A percentile compares a stretch with the other conserved stretches of the same genome.
These are phyloP conservation scores for Grosmannia penicillata DNA, from an alignment of 2,329 filamentous ascomycete genomes.

Conservation along the genomic window DNA sequence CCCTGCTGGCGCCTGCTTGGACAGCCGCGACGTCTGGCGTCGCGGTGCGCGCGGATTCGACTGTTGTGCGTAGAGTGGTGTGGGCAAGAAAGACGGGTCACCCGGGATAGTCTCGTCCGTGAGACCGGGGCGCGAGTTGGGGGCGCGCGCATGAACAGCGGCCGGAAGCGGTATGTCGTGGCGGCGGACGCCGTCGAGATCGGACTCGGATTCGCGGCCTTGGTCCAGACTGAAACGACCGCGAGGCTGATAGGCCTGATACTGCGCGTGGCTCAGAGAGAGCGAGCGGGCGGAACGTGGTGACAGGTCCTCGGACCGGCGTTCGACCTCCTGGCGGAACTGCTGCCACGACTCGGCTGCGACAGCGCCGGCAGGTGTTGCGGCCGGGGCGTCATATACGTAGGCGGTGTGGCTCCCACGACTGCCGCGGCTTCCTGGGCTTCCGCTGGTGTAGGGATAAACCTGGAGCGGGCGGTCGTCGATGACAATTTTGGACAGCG, in stretches of 20 bases:
- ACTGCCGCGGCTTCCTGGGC: neutral
- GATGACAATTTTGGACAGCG: conserved; percentile 36
- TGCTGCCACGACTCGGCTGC: conserved; percentile 3
- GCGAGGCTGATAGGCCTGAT: neutral
- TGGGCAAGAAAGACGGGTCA: conserved; percentile 41
- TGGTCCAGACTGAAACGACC: conserved; percentile 9
- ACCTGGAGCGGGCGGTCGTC: conserved; percentile 22
- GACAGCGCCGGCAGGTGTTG: neutral
- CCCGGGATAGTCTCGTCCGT: conserved; percentile 48
- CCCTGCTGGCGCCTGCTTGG: conserved; percentile 31
- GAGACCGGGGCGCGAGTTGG: conserved; percentile 46
- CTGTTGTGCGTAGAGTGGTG: too few species aligned
- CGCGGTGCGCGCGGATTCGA: conserved; percentile 22
- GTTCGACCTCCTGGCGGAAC: conserved; percentile 11
- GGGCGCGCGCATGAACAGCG: conserved; percentile 41
- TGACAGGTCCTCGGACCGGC: conserved; percentile 16
- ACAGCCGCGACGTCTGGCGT: conserved; percentile 36
- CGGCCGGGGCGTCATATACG: neutral
- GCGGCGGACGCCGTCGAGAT: conserved; percentile 9
- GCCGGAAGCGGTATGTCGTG: conserved; percentile 22
- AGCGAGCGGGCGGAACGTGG: conserved; percentile 6
- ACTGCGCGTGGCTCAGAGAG: too few species aligned
- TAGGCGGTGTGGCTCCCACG: neutral
- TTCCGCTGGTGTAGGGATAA: neutral
- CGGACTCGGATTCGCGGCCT: conserved; percentile 1